Base-by-base conservation (phyloP, 164 flowering plant species). In the Houttuynia cordata region DNA sequence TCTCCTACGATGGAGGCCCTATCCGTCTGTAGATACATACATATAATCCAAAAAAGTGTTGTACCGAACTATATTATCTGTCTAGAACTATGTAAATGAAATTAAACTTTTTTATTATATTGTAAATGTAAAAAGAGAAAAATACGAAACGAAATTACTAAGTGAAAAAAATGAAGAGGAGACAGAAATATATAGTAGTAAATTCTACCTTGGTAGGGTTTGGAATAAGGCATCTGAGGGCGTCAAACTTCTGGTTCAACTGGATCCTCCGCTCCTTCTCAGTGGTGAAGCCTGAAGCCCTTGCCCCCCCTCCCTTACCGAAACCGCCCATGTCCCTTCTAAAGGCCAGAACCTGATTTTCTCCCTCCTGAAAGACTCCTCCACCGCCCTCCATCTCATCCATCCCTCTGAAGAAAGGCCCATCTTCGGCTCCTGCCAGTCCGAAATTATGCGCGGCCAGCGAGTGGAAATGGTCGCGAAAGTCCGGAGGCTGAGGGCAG, bases 1-100 rank as follows among this genome's bases (percentile, higher is more conserved):
- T 94, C 96, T 14, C 75, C 83, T 12, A 94, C 90, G 0, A 91
- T 60, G 4, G 96, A 82, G 15, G 99, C 99, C 77, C 97, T 81
- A 67, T 94, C 97, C 62, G 17, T 53, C 99, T 10, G 22, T 52
- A 7, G 20, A 49, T 3, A 45, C 45, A 45, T 45, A 45, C 14
- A 45, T 12, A 10, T 10, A 12, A 45, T 2, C 2, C 49, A 45
- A 45, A 45, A 12, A 17, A 45, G 10, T 41, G 10, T 41, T 41
- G 8, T 41, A 8, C 45, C 45, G 10, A 41, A 41, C 13, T 0
- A 41, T 13, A 8, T 41, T 8, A 41, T 6, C 10, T 40, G 42
- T 40, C 49, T 10, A 12, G 17, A 14, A 42, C 12, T 10, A 42
- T 42, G 49, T 10, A 10, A 14, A 42, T 42, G 1, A 14, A 42